phyloP scores from a whole-genome alignment of 2,329 filamentous ascomycete species.

The Hypoxylon sp. region DNA sequence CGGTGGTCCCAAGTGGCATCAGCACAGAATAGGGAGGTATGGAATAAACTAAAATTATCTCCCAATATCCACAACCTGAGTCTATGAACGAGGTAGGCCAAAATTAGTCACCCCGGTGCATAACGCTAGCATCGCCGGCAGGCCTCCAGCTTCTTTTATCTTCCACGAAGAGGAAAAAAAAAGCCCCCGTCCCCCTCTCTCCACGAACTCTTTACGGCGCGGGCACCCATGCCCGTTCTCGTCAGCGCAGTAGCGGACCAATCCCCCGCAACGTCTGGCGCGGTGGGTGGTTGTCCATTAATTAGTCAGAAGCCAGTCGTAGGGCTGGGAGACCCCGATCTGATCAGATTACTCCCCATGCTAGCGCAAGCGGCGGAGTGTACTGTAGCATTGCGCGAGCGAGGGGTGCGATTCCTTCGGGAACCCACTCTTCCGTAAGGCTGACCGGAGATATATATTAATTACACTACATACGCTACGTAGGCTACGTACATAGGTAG shows the following conservation, averaged over 20 bases:
- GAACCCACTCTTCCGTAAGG: constrained; percentile 31
- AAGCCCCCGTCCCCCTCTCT: neutral
- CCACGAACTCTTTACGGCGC: neutral
- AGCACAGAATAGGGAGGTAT: neutral
- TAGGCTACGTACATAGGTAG: too few relatives aligned
- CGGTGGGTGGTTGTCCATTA: neutral
- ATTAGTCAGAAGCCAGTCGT: constrained; percentile 11
- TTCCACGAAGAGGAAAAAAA: too few relatives aligned
- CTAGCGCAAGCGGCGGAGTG: neutral
- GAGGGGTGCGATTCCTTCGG: constrained; percentile 22
- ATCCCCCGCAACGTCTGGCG: neutral
- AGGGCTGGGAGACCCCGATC: constrained; percentile 28
- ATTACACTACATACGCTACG: too few relatives aligned
- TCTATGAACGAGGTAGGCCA: constrained; percentile 1
- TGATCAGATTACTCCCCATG: constrained; percentile 30
- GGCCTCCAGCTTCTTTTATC: constrained; percentile 10
- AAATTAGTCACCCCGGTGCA: neutral
- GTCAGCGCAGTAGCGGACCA: constrained; percentile 3
- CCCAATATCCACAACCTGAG: neutral
- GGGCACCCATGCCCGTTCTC: constrained; percentile 1
- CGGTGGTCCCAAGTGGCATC: neutral
- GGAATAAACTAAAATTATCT: neutral
- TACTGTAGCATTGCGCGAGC: constrained; percentile 15
- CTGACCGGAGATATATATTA: constrained; percentile 32
- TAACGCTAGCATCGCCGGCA: constrained; percentile 7